Percentiles rank a stretch among this genome's conserved stretches.
Conservation (phyloP, 2,329 filamentous ascomycete species). For the Ceratocystis papillata region DNA sequence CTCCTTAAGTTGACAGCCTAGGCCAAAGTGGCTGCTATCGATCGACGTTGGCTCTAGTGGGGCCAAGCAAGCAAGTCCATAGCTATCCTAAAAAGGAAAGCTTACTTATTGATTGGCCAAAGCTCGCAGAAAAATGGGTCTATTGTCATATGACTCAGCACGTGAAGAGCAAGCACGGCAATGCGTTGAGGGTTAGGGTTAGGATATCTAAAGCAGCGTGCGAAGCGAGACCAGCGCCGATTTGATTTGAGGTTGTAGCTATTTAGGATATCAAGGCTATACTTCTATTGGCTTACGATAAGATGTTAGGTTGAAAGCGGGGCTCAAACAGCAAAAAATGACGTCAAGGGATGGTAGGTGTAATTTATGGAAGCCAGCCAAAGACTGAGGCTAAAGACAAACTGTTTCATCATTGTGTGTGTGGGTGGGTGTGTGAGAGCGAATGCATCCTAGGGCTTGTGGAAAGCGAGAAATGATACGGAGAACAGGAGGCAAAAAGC, state of each 20-base stretch:
- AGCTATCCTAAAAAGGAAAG: conserved; percentile 16
- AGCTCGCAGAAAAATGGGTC: not conserved
- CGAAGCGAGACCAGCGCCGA: too few relatives aligned
- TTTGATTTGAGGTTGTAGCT: too few relatives aligned
- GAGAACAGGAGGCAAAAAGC: not conserved
- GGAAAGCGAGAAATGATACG: too few relatives aligned
- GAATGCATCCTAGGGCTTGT: too few relatives aligned
- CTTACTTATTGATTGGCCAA: conserved; percentile 21
- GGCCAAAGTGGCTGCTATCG: conserved; percentile 20
- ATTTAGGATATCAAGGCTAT: too few relatives aligned
- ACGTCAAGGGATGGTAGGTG: not conserved
- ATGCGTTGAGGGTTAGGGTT: not conserved
- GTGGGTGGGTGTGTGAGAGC: too few relatives aligned
- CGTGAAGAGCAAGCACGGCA: not conserved
- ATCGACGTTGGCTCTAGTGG: conserved; percentile 19
- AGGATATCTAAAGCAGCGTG: too few relatives aligned
- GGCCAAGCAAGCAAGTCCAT: conserved; percentile 17
- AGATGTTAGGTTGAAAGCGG: not conserved
- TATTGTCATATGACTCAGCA: conserved; percentile 7
- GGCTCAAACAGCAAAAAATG: not conserved
- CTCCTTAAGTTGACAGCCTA: conserved; percentile 17
- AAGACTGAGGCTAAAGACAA: too few relatives aligned
- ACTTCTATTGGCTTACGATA: not conserved
- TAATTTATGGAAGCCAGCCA: not conserved
- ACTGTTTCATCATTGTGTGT: too few relatives aligned